Percentiles rank a stretch among this genome's conserved stretches.
These are phyloP conservation scores for Phyllosticta citribraziliensis DNA, from an alignment of 2,329 filamentous ascomycete species.

Conservation along the genomic window DNA sequence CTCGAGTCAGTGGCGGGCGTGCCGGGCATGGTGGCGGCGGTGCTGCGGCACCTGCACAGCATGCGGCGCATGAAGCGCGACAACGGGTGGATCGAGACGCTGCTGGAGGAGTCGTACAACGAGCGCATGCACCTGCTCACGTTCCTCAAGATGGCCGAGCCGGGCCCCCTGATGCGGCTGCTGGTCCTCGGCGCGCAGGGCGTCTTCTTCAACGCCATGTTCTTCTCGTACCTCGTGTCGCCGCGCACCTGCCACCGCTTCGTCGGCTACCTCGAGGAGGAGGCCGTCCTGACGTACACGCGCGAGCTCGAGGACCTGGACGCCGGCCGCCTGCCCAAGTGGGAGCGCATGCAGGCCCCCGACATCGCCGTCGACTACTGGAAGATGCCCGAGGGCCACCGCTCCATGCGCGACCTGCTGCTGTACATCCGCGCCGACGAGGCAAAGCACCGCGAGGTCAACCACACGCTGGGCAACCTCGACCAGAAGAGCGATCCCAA, in stretches of 20 bases:
- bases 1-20: slow-evolving; percentile 91
- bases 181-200: slow-evolving; percentile 90
- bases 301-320: slow-evolving; percentile 82
- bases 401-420: slow-evolving; percentile 77
- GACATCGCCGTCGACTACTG: slow-evolving; percentile 89
- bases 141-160: slow-evolving; percentile 84
- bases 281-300: slow-evolving; percentile 92
- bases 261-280: slow-evolving; percentile 93
- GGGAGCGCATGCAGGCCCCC: slow-evolving; percentile 69
- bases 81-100: slow-evolving; percentile 90
- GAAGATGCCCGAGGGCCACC: slow-evolving; percentile 78
- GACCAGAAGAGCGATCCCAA: slow-evolving; percentile 82
- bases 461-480: slow-evolving; percentile 87
- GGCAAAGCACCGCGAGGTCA: slow-evolving; percentile 70
- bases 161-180: slow-evolving; percentile 79
- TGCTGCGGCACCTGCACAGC: slow-evolving; percentile 80
- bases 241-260: slow-evolving; percentile 89
- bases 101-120: slow-evolving; percentile 85
- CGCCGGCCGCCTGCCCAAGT: slow-evolving; percentile 69
- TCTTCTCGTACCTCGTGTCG: slow-evolving; percentile 76
- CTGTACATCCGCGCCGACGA: slow-evolving; percentile 61
- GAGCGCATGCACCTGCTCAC: slow-evolving; percentile 89
- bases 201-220: slow-evolving; percentile 92
- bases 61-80: slow-evolving; percentile 80
- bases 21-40: slow-evolving; percentile 92